Conservation (phyloP, 805 yeast species). For the Grigorovia transvaalensis region DNA sequence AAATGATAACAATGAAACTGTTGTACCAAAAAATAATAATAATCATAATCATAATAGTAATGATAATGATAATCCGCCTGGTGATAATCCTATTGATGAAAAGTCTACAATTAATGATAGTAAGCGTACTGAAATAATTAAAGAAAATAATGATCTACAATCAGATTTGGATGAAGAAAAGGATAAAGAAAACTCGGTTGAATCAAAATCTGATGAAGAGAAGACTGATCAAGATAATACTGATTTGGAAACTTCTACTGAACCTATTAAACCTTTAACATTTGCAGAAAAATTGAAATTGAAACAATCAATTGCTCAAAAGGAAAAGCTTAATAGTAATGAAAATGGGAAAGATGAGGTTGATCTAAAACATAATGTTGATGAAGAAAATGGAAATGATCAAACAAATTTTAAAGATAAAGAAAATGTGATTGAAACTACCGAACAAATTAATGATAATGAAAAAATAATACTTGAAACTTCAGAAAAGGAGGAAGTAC, state of each 20-base stretch:
- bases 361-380: slow-evolving; percentile 11
- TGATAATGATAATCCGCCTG: slow-evolving; percentile 2
- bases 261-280: slow-evolving; percentile 3
- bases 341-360: slow-evolving; percentile 5
- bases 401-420: too few relatives aligned
- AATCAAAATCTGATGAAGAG: not conserved
- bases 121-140: not conserved
- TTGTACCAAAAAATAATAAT: slow-evolving; percentile 3
- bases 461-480: too few relatives aligned
- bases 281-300: slow-evolving; percentile 17
- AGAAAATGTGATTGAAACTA: too few relatives aligned
- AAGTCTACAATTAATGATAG: too few relatives aligned
- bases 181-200: not conserved
- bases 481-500: slow-evolving; percentile 1
- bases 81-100: not conserved
- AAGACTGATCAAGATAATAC: slow-evolving; percentile 7
- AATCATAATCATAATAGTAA: slow-evolving; percentile 1
- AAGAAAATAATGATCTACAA: not conserved
- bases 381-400: slow-evolving; percentile 15
- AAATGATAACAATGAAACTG: not conserved
- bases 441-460: too few relatives aligned
- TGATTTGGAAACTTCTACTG: slow-evolving; percentile 9
- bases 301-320: slow-evolving; percentile 5
- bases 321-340: slow-evolving; percentile 1
- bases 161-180: not conserved